phyloP scores from a whole-genome alignment of 805 yeast genomes.

The Yarrowia divulgata region DNA sequence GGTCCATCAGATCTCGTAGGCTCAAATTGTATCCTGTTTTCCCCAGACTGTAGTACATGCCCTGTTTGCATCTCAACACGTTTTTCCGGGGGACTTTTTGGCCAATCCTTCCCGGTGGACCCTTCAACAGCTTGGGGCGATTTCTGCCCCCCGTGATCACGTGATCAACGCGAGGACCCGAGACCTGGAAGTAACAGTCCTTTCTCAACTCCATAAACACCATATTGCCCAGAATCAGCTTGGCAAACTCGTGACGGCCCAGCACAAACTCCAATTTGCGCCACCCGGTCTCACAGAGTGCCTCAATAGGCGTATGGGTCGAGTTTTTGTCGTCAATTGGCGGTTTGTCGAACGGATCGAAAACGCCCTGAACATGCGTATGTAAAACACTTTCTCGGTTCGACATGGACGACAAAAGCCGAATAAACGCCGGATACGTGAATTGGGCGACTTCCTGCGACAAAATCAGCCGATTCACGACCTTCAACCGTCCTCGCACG shows the following conservation, averaged over 20 bases:
- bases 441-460: not conserved
- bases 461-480: not conserved
- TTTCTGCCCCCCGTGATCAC: not conserved
- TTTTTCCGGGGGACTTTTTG: not conserved
- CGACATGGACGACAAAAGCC: not conserved
- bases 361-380: not conserved
- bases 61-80: not conserved
- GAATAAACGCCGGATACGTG: slow-evolving; percentile 2
- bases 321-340: not conserved
- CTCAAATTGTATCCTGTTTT: not conserved
- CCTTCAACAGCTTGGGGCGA: not conserved
- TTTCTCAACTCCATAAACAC: not conserved
- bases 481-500: not conserved
- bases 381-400: not conserved
- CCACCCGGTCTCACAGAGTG: slow-evolving; percentile 11
- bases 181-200: slow-evolving; percentile 1
- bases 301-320: not conserved
- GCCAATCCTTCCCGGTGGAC: not conserved
- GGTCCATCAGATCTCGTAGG: not conserved
- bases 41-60: not conserved
- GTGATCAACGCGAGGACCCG: not conserved
- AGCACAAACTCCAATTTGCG: not conserved
- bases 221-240: not conserved
- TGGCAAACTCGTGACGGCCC: not conserved
- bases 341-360: not conserved